A percentile compares a stretch with the other conserved stretches of the same genome.
These are phyloP conservation scores for Coemansia guatemalensis DNA, from an alignment of 192 early-diverging fungal genomes.

Conservation along the genomic window DNA sequence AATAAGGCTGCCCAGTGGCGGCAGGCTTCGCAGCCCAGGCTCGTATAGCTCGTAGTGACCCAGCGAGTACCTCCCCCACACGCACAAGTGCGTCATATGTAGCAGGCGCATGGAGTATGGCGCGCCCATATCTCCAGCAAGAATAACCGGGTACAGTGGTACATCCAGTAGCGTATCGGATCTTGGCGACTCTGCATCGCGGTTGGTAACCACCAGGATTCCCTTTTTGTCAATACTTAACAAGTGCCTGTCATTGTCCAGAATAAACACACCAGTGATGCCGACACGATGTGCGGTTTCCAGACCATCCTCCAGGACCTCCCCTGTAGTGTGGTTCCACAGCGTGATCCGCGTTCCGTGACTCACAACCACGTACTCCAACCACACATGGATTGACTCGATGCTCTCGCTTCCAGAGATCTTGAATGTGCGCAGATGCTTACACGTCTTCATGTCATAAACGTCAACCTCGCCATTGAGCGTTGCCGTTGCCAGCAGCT, in stretches of 20 bases:
- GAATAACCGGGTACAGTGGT: slow-evolving; percentile 46
- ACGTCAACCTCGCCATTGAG: slow-evolving; percentile 29
- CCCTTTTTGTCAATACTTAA: slow-evolving; percentile 42
- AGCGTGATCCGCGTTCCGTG: slow-evolving; percentile 36
- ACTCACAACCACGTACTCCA: slow-evolving; percentile 43
- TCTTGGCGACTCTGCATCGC: slow-evolving; percentile 6
- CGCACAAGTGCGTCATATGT: slow-evolving; percentile 52
- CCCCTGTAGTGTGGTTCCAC: slow-evolving; percentile 51
- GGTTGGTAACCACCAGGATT: slow-evolving; percentile 38
- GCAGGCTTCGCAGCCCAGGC: slow-evolving; percentile 40
- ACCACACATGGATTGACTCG: slow-evolving; percentile 41
- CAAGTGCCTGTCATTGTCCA: slow-evolving; percentile 49
- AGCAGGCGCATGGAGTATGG: slow-evolving; percentile 53
- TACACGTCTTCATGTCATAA: slow-evolving; percentile 30
- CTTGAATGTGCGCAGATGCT: slow-evolving; percentile 16
- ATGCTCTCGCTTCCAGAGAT: not conserved
- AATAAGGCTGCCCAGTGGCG: slow-evolving; percentile 37
- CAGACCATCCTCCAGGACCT: slow-evolving; percentile 26
- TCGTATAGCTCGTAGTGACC: slow-evolving; percentile 54
- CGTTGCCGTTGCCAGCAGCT: slow-evolving; percentile 26
- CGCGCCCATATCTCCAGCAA: slow-evolving; percentile 41
- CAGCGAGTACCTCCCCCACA: slow-evolving; percentile 47
- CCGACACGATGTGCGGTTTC: slow-evolving; percentile 30
- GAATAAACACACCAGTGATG: slow-evolving; percentile 45
- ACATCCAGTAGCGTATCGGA: slow-evolving; percentile 43